A percentile compares a stretch with the other conserved stretches of the same genome.
phyloP scores from a whole-genome alignment of 495 filamentous ascomycete species.

The Tuber magnatum region DNA sequence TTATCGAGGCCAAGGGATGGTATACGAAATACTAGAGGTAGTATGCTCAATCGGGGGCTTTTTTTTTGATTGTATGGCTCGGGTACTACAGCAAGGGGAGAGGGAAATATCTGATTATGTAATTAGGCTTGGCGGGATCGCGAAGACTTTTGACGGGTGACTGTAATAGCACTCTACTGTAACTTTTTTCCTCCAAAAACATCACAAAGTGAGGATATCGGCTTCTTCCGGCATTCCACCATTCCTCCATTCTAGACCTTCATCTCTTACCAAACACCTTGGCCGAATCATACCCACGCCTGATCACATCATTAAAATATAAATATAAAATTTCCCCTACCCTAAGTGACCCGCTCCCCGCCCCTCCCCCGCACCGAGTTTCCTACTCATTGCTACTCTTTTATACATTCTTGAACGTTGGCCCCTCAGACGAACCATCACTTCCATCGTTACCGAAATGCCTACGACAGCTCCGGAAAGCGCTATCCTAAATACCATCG shows the following conservation, averaged over 20 bases:
- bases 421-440: neutral
- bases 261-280: neutral
- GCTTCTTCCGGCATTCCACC: neutral
- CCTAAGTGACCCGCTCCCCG: neutral
- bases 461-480: slow-evolving; percentile 1
- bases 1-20: too few species aligned
- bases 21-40: too few species aligned
- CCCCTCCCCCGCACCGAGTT: neutral
- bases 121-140: too few species aligned
- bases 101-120: too few species aligned
- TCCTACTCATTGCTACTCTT: neutral
- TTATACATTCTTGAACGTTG: neutral
- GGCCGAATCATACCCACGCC: neutral
- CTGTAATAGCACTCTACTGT: too few species aligned
- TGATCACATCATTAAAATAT: neutral
- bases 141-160: too few species aligned
- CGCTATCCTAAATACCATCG: slow-evolving; percentile 15
- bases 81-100: too few species aligned
- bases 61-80: too few species aligned
- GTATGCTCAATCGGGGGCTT: too few species aligned
- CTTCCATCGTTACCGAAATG: neutral
- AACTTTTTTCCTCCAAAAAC: neutral
- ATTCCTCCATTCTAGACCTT: neutral
- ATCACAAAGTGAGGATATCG: neutral
- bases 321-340: neutral